Percentiles rank a stretch among this genome's conserved stretches.
Conservation (phyloP, 768 basidiomycete genomes). For the Dentipellis sp. region DNA sequence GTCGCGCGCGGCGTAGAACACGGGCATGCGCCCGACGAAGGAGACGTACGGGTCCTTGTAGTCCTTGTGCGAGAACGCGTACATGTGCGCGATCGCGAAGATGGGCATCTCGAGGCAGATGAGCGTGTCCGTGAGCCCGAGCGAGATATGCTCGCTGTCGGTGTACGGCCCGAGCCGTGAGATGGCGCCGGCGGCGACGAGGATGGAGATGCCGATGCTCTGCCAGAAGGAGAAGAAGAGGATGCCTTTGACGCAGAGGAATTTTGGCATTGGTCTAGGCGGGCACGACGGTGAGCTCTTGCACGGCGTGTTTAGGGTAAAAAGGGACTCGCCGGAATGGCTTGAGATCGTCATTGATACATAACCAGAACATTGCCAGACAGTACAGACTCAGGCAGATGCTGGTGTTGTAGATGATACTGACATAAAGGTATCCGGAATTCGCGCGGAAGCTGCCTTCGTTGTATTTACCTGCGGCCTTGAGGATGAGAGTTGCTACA, state of each 20-base stretch:
- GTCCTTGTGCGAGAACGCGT: conserved; percentile 87
- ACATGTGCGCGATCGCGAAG: conserved; percentile 92
- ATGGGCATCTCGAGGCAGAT: conserved; percentile 98
- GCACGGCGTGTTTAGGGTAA: background rate
- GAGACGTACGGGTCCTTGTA: conserved; percentile 56
- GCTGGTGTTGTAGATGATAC: conserved; percentile 74
- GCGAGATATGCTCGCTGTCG: conserved; percentile 80
- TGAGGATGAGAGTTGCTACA: conserved; percentile 73
- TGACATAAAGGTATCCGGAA: conserved; percentile 89
- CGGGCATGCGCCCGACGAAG: conserved; percentile 84
- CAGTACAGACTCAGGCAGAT: conserved; percentile 82
- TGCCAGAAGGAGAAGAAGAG: conserved; percentile 99
- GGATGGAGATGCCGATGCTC: conserved; percentile 71
- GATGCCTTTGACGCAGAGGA: conserved; percentile 97
- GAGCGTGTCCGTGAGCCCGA: conserved; percentile 82
- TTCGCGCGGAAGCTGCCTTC: conserved; percentile 81
- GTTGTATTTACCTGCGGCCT: conserved; percentile 77
- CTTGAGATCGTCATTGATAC: conserved; percentile 79
- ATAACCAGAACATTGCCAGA: conserved; percentile 95
- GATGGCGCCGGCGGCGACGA: conserved; percentile 79
- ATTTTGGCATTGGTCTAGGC: conserved; percentile 84
- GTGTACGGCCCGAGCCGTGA: conserved; percentile 79
- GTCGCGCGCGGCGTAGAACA: conserved; percentile 81
- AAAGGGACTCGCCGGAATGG: conserved; percentile 57
- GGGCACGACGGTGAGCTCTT: background rate